Evolutionary conservation across 2,329 filamentous ascomycete species (phyloP), one percentile per base, ranked within the genome.

Genomic region (Calonectria pteridis): DNA sequence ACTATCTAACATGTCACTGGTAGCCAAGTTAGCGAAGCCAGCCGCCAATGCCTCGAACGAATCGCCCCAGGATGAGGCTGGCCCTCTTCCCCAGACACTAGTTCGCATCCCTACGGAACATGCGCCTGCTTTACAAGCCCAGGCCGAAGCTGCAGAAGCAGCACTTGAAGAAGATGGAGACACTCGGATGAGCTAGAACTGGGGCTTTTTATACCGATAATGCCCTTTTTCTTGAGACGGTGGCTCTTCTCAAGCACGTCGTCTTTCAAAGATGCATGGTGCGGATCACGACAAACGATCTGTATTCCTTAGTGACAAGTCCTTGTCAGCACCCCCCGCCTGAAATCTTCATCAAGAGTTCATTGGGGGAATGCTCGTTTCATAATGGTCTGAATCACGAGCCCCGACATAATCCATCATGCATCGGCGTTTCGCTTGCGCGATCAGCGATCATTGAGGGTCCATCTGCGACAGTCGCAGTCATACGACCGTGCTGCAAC

Each of bases 61-160:
- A 65, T 84, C 87, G 53, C 80, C 84, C 3, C 84, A 87, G 43
- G 84, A 85, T 76, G 84, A 88, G 66, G 78, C 85, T 69, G 80
- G 88, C n/a, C 85, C 90, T 50, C 87, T 97, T 50, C 95, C 95
- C 2, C 94, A 96, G 82, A 96, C 94, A 23, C 88, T 97, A 20
- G 95, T 97, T 43, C 91, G 95, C 76, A 96, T 97, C 77, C 95
- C 95, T 1, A 95, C 94, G 20, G 93, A 96, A 77, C 94, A 96
- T 84, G 92, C 91, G 16, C 91, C 91, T 31, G 86, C 90, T 29
- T 82, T 93, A 9, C 91, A 93, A 76, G 91, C 90, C 26, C 90
- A 92, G 63, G 87, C 90, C 18, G 90, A 92, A 49, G 88, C 85
- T 5, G 87, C 85, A 4, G 84, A 87, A 71, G 88, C 84, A 14